Evolutionary conservation across 1,284 basidiomycete species (phyloP).

Genomic region (Spongiforma sp.): DNA sequence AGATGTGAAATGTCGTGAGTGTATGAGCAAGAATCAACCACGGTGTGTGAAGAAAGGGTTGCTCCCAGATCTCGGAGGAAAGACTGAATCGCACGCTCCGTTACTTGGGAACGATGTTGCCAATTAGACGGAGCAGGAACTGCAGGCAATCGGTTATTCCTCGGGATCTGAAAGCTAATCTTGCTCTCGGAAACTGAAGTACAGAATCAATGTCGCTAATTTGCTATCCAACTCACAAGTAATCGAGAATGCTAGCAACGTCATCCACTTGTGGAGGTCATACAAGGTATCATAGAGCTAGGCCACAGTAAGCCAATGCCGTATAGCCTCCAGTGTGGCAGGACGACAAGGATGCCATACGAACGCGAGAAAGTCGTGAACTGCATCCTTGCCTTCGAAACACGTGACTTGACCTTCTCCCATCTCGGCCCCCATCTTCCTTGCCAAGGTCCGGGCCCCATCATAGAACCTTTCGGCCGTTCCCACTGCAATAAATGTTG

Average conservation of each 20-base stretch:
- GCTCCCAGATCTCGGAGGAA: too few relatives aligned
- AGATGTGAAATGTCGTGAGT: too few relatives aligned
- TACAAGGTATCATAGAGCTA: not conserved
- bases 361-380: conserved; percentile 61
- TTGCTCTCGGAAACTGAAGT: too few relatives aligned
- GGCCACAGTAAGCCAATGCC: conserved; percentile 40
- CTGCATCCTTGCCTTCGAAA: conserved; percentile 53
- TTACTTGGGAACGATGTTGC: too few relatives aligned
- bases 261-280: not conserved
- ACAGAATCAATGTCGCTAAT: too few relatives aligned
- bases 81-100: too few relatives aligned
- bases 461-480: conserved; percentile 40
- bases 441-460: conserved; percentile 33
- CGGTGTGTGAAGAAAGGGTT: too few relatives aligned
- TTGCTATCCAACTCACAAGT: too few relatives aligned
- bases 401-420: conserved; percentile 47
- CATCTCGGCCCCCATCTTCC: conserved; percentile 45
- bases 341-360: conserved; percentile 49
- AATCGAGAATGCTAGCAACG: not conserved
- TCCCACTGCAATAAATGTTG: conserved; percentile 41
- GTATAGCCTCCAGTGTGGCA: conserved; percentile 54
- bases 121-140: too few relatives aligned
- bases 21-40: too few relatives aligned
- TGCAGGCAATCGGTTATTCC: too few relatives aligned
- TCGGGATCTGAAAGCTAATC: too few relatives aligned